Evolutionary conservation across 2,329 filamentous ascomycete species (phyloP).

Genomic region (Arthroderma sp.): DNA sequence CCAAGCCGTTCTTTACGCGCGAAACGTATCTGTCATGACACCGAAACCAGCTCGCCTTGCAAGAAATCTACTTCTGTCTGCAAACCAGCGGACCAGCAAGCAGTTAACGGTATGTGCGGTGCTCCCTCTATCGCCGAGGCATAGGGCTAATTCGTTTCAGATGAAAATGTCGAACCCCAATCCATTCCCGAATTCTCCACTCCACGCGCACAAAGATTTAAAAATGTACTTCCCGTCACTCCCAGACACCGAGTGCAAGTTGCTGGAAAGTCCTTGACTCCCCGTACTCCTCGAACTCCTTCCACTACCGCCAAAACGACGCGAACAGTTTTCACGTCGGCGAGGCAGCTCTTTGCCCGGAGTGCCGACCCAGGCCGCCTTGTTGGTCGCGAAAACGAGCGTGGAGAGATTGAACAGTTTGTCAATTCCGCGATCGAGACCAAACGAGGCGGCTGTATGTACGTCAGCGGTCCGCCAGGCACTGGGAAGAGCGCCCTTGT

Average conservation of each 20-base stretch:
- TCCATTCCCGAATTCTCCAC: constrained; percentile 28
- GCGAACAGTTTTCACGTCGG: constrained; percentile 72
- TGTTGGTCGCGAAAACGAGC: constrained; percentile 61
- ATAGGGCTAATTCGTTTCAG: constrained; percentile 15
- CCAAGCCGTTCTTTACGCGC: constrained; percentile 27
- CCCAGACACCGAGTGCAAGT: constrained; percentile 75
- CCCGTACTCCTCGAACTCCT: constrained; percentile 64
- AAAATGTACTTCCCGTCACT: constrained; percentile 65
- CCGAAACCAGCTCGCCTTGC: constrained; percentile 29
- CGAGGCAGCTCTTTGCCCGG: constrained; percentile 74
- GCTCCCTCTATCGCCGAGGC: not conserved
- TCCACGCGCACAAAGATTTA: constrained; percentile 46
- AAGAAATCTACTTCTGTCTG: constrained; percentile 35
- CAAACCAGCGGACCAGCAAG: constrained; percentile 22
- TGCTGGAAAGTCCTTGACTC: constrained; percentile 59
- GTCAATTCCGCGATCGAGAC: constrained; percentile 49
- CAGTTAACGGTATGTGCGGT: constrained; percentile 20
- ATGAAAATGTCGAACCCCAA: constrained; percentile 31
- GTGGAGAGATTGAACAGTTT: constrained; percentile 54
- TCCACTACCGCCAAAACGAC: constrained; percentile 50
- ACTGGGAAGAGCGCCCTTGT: constrained; percentile 96
- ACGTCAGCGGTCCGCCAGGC: constrained; percentile 88
- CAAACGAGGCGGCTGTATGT: constrained; percentile 64
- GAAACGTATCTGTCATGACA: constrained; percentile 35
- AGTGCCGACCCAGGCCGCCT: constrained; percentile 62